phyloP scores from a whole-genome alignment of 352 stramenopile species.

The Phytophthora citricola region DNA sequence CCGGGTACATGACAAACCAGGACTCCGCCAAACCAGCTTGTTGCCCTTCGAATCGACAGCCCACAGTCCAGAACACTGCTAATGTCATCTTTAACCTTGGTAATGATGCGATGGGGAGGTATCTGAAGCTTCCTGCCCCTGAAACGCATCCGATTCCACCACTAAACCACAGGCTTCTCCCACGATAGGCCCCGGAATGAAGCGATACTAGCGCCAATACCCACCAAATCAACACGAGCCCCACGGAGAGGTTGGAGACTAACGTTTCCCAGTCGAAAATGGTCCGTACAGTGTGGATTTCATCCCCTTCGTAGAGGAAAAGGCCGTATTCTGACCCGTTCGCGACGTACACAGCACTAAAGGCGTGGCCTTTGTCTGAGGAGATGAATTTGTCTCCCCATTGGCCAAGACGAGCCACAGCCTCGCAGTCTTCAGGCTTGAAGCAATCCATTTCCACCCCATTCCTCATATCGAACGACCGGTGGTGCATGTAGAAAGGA shows the following conservation, averaged over 20 bases:
- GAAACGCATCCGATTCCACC: constrained; percentile 27
- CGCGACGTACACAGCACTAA: constrained; percentile 10
- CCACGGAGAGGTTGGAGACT: constrained; percentile 14
- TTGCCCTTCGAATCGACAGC: constrained; percentile 40
- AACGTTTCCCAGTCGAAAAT: constrained; percentile 28
- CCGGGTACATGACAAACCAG: constrained; percentile 45
- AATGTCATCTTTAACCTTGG: constrained; percentile 19
- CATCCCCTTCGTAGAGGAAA: not conserved
- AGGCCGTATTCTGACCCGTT: constrained; percentile 2
- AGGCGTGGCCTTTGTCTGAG: not conserved
- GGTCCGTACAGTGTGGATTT: constrained; percentile 2
- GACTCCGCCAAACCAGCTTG: constrained; percentile 34
- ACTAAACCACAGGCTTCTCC: constrained; percentile 15
- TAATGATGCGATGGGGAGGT: constrained; percentile 12
- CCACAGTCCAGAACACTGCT: constrained; percentile 17
- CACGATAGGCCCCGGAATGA: constrained; percentile 5
- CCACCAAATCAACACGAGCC: constrained; percentile 18
- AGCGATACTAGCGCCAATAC: constrained; percentile 15
- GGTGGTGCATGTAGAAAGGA: not conserved
- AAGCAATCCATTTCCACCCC: not conserved
- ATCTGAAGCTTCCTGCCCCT: constrained; percentile 12
- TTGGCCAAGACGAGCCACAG: not conserved
- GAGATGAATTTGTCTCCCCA: no score
- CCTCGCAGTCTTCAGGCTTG: not conserved
- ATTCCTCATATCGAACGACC: not conserved